Percentiles rank a stretch among this genome's conserved stretches.
Evolutionary conservation across 768 basidiomycete genomes (phyloP).

Genomic region (Russula sp.): DNA sequence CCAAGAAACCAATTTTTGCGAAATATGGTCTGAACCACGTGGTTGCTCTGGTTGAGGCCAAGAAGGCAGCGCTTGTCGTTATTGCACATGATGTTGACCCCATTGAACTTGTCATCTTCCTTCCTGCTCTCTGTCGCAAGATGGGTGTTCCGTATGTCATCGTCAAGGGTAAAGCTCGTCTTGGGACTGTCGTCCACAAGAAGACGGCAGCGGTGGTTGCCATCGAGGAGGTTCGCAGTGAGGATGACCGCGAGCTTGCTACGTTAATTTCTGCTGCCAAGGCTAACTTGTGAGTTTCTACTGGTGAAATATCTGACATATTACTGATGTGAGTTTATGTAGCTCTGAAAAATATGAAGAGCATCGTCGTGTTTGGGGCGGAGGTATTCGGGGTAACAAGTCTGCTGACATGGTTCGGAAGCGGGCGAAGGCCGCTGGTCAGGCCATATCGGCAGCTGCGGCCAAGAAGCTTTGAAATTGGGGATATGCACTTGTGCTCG

Average conservation of each 20-base stretch:
- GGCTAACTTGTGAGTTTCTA: slow-evolving; percentile 79
- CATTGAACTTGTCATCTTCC: slow-evolving; percentile 92
- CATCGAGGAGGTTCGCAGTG: slow-evolving; percentile 89
- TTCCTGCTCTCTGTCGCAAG: slow-evolving; percentile 40
- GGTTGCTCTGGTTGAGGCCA: slow-evolving; percentile 70
- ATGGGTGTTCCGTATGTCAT: slow-evolving; percentile 99
- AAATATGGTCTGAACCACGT: slow-evolving; percentile 98
- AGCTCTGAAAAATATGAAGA: slow-evolving; percentile 69
- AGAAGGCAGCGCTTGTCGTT: slow-evolving; percentile 93
- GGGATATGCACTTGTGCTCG: too few relatives aligned
- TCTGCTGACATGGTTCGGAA: slow-evolving; percentile 89
- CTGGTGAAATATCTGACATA: neutral
- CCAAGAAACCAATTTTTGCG: slow-evolving; percentile 87
- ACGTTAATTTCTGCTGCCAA: slow-evolving; percentile 90
- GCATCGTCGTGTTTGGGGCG: neutral
- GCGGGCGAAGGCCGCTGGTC: slow-evolving; percentile 87
- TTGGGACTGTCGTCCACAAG: slow-evolving; percentile 97
- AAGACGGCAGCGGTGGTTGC: slow-evolving; percentile 92
- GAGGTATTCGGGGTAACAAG: slow-evolving; percentile 40
- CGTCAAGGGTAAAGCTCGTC: slow-evolving; percentile 96
- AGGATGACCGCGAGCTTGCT: slow-evolving; percentile 89
- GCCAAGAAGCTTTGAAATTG: slow-evolving; percentile 51
- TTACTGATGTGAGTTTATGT: neutral
- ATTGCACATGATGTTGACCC: slow-evolving; percentile 85
- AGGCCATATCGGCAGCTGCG: slow-evolving; percentile 45